Base-by-base conservation (phyloP, 305 asterid species). In the Plantago rigida region DNA sequence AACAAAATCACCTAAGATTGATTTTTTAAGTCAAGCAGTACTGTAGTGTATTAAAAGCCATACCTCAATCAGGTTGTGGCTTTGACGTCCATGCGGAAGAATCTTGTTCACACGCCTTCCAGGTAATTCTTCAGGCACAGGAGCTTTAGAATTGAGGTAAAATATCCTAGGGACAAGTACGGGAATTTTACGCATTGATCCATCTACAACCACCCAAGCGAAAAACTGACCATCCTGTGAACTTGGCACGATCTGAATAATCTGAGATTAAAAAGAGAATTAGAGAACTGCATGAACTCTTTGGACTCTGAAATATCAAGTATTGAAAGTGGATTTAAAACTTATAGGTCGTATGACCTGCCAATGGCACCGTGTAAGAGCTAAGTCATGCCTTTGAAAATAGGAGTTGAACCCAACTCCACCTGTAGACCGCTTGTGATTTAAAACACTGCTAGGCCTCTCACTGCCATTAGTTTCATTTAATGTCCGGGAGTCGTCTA, bases 101-200 rank as follows among this genome's bases (percentile, higher is more conserved):
- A 77, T 72, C 84, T 89, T 93, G 78, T 81, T 87, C 77, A 87
- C 95, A 58, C 83, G 80, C 75, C 94, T 87, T 78, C 99, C 99
- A 28, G 97, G 97, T 73, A 93, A 87, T 65, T 89, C 97, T 72
- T 92, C 99, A 42, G 97, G 83, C 50, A 89, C 82, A 50, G 97
- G 93, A 79, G 94, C 94, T 82, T 89, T 93, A 62, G 97, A 89
- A 74, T 93, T 93, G 66, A 93, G 87, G 82, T 85, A 93, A 83
- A 93, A 93, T 66, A 82, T 73, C 70, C 99, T 81, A 58, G 99
- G 94, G 59, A 87, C 77, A 59, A 56, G 69, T 65, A 93, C 68
- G 64, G 94, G 88, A 69, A 93, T 77, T 78, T 87, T 93, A 56
- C 75, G 87, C 99, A 93, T 84, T 51, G 58, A 73, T 76, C 95